Evolutionary conservation across 495 filamentous ascomycete species (phyloP).

Genomic region (Ascodesmis nigricans): DNA sequence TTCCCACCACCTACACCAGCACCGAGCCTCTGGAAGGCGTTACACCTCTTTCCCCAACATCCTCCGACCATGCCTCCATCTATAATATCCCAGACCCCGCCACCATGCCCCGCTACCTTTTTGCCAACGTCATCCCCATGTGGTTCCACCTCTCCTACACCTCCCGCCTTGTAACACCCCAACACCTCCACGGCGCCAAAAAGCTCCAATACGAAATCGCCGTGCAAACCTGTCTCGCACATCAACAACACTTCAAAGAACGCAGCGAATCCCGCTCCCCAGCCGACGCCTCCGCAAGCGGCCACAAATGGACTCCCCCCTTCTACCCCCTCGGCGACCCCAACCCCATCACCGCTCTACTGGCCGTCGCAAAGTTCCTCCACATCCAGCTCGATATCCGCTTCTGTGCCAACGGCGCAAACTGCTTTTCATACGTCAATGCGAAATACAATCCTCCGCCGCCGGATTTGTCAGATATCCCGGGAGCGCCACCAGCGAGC

Average conservation of each 20-base stretch:
- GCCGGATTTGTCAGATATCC: too few relatives aligned
- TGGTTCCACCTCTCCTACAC: constrained; percentile 10
- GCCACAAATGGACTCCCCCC: constrained; percentile 11
- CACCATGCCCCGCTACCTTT: not conserved
- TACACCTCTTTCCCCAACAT: constrained; percentile 2
- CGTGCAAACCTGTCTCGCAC: too few relatives aligned
- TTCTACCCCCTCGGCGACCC: constrained; percentile 9
- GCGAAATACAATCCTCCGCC: too few relatives aligned
- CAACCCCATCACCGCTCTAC: constrained; percentile 13
- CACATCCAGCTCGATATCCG: constrained; percentile 7
- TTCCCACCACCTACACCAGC: constrained; percentile 9
- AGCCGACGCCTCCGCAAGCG: too few relatives aligned
- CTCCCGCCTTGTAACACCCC: constrained; percentile 5
- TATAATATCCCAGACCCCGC: not conserved
- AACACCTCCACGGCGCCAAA: not conserved
- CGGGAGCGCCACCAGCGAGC: too few relatives aligned
- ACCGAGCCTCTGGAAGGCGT: constrained; percentile 2
- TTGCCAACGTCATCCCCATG: constrained; percentile 9
- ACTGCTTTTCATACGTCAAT: too few relatives aligned
- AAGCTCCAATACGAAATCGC: too few relatives aligned
- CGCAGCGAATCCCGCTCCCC: too few relatives aligned
- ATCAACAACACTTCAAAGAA: too few relatives aligned
- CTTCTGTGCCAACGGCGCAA: constrained; percentile 7
- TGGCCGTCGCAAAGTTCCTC: constrained; percentile 6
- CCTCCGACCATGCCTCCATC: too few relatives aligned